Conservation (phyloP, 805 yeast genomes). For the Nakazawaea wickerhamii region DNA sequence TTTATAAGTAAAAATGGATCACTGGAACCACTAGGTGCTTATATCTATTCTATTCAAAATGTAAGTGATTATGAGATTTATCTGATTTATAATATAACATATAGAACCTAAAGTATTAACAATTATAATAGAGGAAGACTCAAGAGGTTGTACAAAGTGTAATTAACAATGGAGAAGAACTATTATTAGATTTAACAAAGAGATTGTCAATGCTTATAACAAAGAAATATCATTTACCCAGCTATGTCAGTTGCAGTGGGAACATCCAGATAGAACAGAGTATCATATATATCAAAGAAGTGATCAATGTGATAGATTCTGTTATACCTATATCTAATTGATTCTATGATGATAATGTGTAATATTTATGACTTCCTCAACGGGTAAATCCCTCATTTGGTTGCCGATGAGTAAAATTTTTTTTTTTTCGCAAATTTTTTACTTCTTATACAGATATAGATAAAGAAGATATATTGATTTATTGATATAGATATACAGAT, state of each 20-base stretch:
- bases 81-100: no score
- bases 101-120: no score
- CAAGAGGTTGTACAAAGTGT: slow-evolving; percentile 35
- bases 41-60: slow-evolving; percentile 36
- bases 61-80: no score
- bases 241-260: slow-evolving; percentile 42
- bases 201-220: slow-evolving; percentile 36
- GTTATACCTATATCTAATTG: not conserved
- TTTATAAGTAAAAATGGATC: slow-evolving; percentile 30
- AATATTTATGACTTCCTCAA: not conserved
- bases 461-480: not conserved
- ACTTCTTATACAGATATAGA: not conserved
- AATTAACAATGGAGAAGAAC: slow-evolving; percentile 36
- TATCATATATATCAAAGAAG: slow-evolving; percentile 22
- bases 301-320: slow-evolving; percentile 16
- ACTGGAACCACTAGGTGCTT: slow-evolving; percentile 32
- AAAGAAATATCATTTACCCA: slow-evolving; percentile 35
- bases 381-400: not conserved
- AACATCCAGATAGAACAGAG: slow-evolving; percentile 29
- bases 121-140: slow-evolving; percentile 9
- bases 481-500: not conserved
- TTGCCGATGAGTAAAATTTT: slow-evolving; percentile 2
- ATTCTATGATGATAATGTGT: no score
- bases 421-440: slow-evolving; percentile 3
- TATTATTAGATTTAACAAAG: slow-evolving; percentile 35